Evolutionary conservation across 345 rosid genomes (phyloP).

Genomic region (Citrus australasica): DNA sequence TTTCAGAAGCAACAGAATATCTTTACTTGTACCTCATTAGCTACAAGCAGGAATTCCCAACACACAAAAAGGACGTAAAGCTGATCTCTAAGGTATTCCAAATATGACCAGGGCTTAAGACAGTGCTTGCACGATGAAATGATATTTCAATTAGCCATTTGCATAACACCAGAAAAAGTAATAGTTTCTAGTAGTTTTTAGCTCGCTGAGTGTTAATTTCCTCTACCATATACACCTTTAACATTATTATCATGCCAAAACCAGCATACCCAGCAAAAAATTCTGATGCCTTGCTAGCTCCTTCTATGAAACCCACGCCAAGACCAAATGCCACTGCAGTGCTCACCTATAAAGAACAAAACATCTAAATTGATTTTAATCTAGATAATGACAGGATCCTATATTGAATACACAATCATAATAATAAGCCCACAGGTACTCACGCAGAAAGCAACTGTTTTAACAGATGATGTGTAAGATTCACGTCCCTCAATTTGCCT

Average conservation of each 20-base stretch:
- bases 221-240: neutral
- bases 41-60: neutral
- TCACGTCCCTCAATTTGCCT: constrained; percentile 34
- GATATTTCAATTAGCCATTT: neutral
- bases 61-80: neutral
- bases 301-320: constrained; percentile 73
- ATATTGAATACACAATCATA: constrained; percentile 5
- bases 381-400: constrained; percentile 4
- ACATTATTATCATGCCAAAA: neutral
- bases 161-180: neutral
- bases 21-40: neutral
- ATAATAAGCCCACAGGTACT: constrained; percentile 27
- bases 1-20: neutral
- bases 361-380: constrained; percentile 13
- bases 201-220: neutral
- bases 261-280: constrained; percentile 79
- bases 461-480: constrained; percentile 46
- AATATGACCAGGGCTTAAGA: neutral
- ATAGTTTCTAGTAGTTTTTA: neutral
- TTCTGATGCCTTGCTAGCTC: constrained; percentile 80
- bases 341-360: constrained; percentile 43
- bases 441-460: constrained; percentile 82
- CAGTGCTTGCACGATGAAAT: neutral
- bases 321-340: constrained; percentile 82
- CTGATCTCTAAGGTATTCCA: neutral